phyloP scores from a whole-genome alignment of 75 land plant genomes.

The Sequoiadendron giganteum region DNA sequence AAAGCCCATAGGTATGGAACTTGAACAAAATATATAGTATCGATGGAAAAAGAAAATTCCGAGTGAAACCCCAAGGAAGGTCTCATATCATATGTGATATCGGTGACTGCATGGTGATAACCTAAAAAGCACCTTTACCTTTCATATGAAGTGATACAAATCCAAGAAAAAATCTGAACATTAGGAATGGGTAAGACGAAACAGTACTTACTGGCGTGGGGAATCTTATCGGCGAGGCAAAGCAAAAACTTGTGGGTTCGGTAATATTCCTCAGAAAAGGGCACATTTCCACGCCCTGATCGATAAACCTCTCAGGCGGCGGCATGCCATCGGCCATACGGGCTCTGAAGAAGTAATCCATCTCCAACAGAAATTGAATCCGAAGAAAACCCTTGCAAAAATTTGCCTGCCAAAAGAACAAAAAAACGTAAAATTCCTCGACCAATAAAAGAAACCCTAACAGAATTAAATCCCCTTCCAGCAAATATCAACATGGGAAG shows the following conservation, averaged over 20 bases:
- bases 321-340: not conserved
- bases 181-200: not conserved
- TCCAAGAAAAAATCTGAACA: not conserved
- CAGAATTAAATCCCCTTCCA: not conserved
- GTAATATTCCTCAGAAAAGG: constrained; percentile 95
- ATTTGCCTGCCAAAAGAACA: not conserved
- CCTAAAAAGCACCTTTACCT: not conserved
- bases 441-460: not conserved
- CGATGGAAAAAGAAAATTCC: not conserved
- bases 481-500: not conserved
- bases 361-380: not conserved
- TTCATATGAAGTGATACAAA: not conserved
- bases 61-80: not conserved
- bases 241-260: constrained; percentile 75
- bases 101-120: not conserved
- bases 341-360: constrained; percentile 13
- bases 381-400: not conserved
- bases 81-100: not conserved
- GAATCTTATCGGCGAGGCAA: constrained; percentile 52
- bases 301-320: constrained; percentile 12
- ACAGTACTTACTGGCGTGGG: constrained; percentile 61
- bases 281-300: constrained; percentile 61
- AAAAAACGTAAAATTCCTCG: not conserved
- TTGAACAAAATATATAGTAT: not conserved
- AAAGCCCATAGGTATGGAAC: not conserved